Evolutionary conservation across 163 green algal genomes (phyloP).

Genomic region (Chloromonas sp.): DNA sequence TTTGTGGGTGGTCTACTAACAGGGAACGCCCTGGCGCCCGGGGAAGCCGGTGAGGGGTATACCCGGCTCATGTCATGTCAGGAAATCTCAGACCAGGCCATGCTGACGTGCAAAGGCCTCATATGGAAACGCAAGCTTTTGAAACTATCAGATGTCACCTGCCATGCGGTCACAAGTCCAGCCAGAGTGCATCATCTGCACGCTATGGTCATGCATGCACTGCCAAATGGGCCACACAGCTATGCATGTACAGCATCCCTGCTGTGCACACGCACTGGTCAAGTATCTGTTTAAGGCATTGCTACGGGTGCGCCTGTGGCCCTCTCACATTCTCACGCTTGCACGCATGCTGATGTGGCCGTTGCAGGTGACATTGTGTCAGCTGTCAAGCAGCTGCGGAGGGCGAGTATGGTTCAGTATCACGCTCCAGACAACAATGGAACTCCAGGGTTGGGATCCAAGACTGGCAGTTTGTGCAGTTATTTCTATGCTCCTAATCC

Average conservation of each 20-base stretch:
- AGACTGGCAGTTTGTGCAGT: conserved; percentile 4
- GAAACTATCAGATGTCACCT: too few relatives aligned
- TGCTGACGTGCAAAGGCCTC: too few relatives aligned
- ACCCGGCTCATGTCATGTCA: too few relatives aligned
- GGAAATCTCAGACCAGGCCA: too few relatives aligned
- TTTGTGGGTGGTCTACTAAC: background rate
- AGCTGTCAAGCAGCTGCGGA: background rate
- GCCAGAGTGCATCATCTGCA: too few relatives aligned
- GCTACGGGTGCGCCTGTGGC: background rate
- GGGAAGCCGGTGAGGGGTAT: background rate
- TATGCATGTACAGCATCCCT: too few relatives aligned
- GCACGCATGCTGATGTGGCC: too few relatives aligned
- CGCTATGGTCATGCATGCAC: too few relatives aligned
- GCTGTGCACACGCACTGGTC: too few relatives aligned
- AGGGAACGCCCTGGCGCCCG: background rate
- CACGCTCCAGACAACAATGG: background rate
- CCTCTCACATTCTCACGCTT: background rate
- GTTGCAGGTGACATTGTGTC: conserved; percentile 1
- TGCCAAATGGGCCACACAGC: too few relatives aligned
- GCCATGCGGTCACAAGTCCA: too few relatives aligned
- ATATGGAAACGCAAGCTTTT: too few relatives aligned
- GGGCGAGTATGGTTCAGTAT: background rate
- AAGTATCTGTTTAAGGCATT: background rate
- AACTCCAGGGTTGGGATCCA: background rate
- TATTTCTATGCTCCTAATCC: conserved; percentile 26